Evolutionary conservation across 2,329 filamentous ascomycete genomes (phyloP).

Genomic region (Huntiella abstrusa): DNA sequence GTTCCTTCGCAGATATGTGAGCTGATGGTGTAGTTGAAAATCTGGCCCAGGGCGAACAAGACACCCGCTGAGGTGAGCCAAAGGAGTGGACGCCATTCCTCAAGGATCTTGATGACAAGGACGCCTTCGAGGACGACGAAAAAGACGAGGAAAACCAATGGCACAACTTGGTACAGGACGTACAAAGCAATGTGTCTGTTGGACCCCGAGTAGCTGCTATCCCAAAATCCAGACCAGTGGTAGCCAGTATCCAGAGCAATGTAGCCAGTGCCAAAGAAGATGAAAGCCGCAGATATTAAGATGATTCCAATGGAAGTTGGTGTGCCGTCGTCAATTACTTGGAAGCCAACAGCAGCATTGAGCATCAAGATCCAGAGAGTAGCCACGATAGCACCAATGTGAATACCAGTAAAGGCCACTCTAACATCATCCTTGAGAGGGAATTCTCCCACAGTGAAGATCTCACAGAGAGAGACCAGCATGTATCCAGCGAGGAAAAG

Average conservation of each 20-base stretch:
- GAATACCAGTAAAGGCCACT: slow-evolving; percentile 70
- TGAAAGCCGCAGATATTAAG: slow-evolving; percentile 43
- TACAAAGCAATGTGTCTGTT: slow-evolving; percentile 73
- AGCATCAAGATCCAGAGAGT: slow-evolving; percentile 82
- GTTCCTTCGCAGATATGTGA: slow-evolving; percentile 75
- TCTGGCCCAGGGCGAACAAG: slow-evolving; percentile 77
- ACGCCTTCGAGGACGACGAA: slow-evolving; percentile 73
- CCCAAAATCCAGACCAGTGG: slow-evolving; percentile 63
- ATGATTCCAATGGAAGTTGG: slow-evolving; percentile 63
- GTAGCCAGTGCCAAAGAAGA: slow-evolving; percentile 86
- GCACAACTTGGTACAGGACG: slow-evolving; percentile 78
- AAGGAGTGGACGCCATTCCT: slow-evolving; percentile 82
- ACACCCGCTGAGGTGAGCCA: slow-evolving; percentile 58
- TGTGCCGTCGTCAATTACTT: slow-evolving; percentile 86
- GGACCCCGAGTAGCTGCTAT: slow-evolving; percentile 38
- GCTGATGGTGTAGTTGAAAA: slow-evolving; percentile 93
- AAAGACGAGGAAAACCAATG: slow-evolving; percentile 70
- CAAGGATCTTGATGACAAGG: slow-evolving; percentile 69
- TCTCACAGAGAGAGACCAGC: slow-evolving; percentile 80
- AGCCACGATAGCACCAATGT: slow-evolving; percentile 75
- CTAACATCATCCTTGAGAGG: slow-evolving; percentile 53
- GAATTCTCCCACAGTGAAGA: slow-evolving; percentile 86
- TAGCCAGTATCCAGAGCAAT: slow-evolving; percentile 89
- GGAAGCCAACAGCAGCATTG: slow-evolving; percentile 83
- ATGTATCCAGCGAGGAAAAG: slow-evolving; percentile 76